Conservation (phyloP, 164 flowering plant species). For the Stephania cephalantha region DNA sequence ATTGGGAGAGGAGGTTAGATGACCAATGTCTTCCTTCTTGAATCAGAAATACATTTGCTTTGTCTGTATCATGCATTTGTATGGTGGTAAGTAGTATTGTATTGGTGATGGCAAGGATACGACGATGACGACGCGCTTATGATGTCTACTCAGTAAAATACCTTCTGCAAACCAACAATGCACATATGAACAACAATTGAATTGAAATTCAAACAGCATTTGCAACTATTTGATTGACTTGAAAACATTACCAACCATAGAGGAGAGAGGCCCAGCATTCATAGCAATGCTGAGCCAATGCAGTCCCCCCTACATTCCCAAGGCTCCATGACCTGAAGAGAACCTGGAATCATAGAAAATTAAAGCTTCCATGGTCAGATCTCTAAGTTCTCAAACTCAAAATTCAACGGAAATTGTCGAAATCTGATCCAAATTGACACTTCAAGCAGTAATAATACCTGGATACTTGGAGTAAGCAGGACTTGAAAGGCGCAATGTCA, state of each 20-base stretch:
- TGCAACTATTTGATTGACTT: neutral
- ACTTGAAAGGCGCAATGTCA: conserved; percentile 61
- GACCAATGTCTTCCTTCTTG: conserved; percentile 29
- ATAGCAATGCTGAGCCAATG: neutral
- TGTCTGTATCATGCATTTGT: conserved; percentile 32
- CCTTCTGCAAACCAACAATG: conserved; percentile 2
- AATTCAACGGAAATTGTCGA: neutral
- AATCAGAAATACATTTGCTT: conserved; percentile 9
- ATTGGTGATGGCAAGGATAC: conserved; percentile 13
- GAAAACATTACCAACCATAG: conserved; percentile 4
- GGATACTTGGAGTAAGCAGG: conserved; percentile 75
- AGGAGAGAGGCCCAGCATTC: conserved; percentile 5
- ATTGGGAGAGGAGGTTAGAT: conserved; percentile 1
- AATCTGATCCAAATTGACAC: neutral
- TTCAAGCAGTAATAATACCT: conserved; percentile 31
- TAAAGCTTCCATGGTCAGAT: neutral
- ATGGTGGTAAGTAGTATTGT: conserved; percentile 37
- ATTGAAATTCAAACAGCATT: neutral
- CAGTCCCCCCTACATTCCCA: conserved; percentile 42
- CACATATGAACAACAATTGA: neutral
- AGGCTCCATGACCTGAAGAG: conserved; percentile 58
- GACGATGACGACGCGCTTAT: neutral
- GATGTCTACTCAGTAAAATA: neutral
- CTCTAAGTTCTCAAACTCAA: neutral
- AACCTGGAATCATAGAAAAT: conserved; percentile 34